Conservation (phyloP, 1,139 yeast species). For the Yamadazyma jaroonii region DNA sequence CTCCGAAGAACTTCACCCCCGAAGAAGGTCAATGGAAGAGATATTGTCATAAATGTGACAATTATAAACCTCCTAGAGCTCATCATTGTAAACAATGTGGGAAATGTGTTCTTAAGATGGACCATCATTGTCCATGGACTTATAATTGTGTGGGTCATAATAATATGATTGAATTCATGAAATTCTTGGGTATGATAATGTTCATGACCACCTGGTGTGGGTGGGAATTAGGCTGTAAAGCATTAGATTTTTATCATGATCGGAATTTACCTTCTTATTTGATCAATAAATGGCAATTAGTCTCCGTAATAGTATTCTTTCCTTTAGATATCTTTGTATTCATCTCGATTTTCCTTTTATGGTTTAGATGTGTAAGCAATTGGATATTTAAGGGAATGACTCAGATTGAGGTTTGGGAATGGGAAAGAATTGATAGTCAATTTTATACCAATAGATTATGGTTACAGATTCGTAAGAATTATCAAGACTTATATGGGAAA, state of each 20-base stretch:
- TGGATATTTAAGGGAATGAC: slow-evolving; percentile 70
- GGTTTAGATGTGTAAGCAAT: slow-evolving; percentile 59
- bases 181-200: slow-evolving; percentile 72
- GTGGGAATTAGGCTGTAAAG: slow-evolving; percentile 40
- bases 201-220: slow-evolving; percentile 52
- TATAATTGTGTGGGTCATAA: slow-evolving; percentile 80
- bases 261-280: slow-evolving; percentile 61
- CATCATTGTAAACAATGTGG: slow-evolving; percentile 84
- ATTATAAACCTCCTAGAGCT: slow-evolving; percentile 91
- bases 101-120: slow-evolving; percentile 73
- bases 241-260: slow-evolving; percentile 46
- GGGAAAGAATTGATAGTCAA: slow-evolving; percentile 73
- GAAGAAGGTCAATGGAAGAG: slow-evolving; percentile 31
- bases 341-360: slow-evolving; percentile 54
- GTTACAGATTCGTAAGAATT: slow-evolving; percentile 49
- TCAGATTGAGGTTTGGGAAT: slow-evolving; percentile 91
- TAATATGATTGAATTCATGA: slow-evolving; percentile 78
- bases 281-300: slow-evolving; percentile 50
- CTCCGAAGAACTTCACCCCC: slow-evolving; percentile 31
- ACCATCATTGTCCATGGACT: slow-evolving; percentile 98
- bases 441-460: slow-evolving; percentile 53
- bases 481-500: slow-evolving; percentile 38
- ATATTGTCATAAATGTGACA: slow-evolving; percentile 62
- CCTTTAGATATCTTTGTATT: slow-evolving; percentile 60
- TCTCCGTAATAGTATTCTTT: slow-evolving; percentile 52